Conservation (phyloP, 169 alveolate genomes). For the Amoebophrya sp. region DNA sequence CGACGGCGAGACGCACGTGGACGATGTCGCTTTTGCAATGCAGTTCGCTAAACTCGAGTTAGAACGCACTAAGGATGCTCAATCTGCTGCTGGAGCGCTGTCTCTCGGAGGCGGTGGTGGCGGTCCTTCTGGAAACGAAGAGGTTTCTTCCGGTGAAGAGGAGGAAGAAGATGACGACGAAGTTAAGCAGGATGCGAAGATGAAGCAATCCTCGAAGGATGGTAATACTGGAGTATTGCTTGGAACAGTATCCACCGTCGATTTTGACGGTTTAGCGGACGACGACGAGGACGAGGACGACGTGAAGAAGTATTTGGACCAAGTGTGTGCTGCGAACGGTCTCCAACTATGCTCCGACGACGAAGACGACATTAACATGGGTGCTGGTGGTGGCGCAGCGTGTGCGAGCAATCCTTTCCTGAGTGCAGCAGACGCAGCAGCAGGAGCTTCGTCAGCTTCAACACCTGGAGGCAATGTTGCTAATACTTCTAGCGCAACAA, state of each 20-base stretch:
- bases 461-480: no score
- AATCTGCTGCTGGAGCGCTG: not conserved
- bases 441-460: no score
- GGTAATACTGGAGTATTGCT: no score
- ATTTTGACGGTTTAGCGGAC: not conserved
- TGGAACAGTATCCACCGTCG: no score
- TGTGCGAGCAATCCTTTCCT: no score
- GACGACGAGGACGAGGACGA: not conserved
- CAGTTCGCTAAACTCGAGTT: not conserved
- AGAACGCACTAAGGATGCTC: not conserved
- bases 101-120: no score
- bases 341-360: not conserved
- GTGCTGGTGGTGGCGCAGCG: not conserved
- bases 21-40: not conserved
- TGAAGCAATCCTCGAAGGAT: not conserved
- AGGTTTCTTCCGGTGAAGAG: no score
- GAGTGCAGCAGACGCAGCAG: no score
- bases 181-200: not conserved
- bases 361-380: not conserved
- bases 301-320: not conserved
- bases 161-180: no score
- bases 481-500: no score
- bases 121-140: no score
- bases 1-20: not conserved
- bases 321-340: not conserved